Base-by-base conservation (phyloP, 1,284 basidiomycete genomes). In the Fomitiporia mediterranea region DNA sequence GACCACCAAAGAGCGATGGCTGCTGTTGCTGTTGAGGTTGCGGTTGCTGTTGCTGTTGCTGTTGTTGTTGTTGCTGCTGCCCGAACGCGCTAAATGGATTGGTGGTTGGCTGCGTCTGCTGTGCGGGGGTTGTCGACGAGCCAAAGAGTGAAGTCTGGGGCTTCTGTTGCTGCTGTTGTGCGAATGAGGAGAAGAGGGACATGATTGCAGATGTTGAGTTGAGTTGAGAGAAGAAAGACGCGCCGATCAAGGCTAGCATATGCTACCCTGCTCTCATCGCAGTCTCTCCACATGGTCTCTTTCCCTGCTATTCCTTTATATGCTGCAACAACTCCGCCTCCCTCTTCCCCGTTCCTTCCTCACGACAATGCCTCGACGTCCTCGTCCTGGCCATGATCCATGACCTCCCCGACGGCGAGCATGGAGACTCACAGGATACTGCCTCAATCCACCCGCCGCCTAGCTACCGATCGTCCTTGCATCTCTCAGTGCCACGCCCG, bases 101-200 rank as follows among this genome's bases (percentile, higher is more conserved):
- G 30, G 64, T 61, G 28, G 64, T 61, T 28, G 62, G 59, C 7
- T 58, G 42, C 7, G 63, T 37, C 6, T 63, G 68, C 30, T 67
- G 68, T 53, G 65, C 64, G 34, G 55, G 46, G 13, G 28, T 28
- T 17, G 30, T 23, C 2, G 50, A 25, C 28, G 35, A 11, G 34
- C 70, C 69, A 68, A 75, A 72, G 38, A 68, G 61, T 9, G 66
- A 64, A 42, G 64, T 64, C 34, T 63, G 25, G 1, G 67, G 61
- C 52, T 67, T 71, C 2, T 32, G 65, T 35, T 54, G 65, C 32
- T n/a, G n/a, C n/a, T 34, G 32, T 6, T 30, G 30, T 7, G 38
- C 35, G 42, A 51, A 51, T 4, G 39, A 15, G 8, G 28, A 15
- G 28, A 55, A 55, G 25, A 49, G 25, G 46, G 55, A 57, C 55